phyloP scores from a whole-genome alignment of 2,329 filamentous ascomycete species.

The Neopestalotiopsis clavispora region DNA sequence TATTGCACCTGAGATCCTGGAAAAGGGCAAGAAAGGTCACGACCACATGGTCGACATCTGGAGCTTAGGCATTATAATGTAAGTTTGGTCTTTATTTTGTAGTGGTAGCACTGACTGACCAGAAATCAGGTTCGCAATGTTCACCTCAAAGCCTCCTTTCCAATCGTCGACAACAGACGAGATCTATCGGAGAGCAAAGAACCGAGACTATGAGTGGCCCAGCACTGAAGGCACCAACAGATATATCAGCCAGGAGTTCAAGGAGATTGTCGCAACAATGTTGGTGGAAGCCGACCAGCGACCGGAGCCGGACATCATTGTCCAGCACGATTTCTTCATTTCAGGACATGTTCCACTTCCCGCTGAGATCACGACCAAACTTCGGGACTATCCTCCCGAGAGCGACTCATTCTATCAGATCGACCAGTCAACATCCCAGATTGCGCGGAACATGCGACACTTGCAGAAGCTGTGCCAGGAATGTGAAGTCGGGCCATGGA shows the following conservation, averaged over 20 bases:
- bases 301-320: constrained; percentile 77
- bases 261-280: constrained; percentile 78
- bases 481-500: constrained; percentile 64
- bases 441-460: constrained; percentile 54
- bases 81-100: constrained; percentile 39
- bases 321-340: constrained; percentile 80
- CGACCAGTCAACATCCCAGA: constrained; percentile 49
- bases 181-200: constrained; percentile 74
- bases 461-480: constrained; percentile 61
- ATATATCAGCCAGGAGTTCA: constrained; percentile 75
- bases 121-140: constrained; percentile 82
- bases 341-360: constrained; percentile 73
- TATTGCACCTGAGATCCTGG: constrained; percentile 93
- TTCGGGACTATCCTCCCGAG: constrained; percentile 63
- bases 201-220: constrained; percentile 82
- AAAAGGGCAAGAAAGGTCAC: constrained; percentile 92
- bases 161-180: constrained; percentile 89
- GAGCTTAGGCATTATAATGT: constrained; percentile 97
- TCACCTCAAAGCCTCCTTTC: constrained; percentile 94
- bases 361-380: constrained; percentile 61
- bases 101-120: constrained; percentile 22
- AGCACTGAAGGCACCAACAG: constrained; percentile 67
- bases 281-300: constrained; percentile 76
- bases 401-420: constrained; percentile 61
- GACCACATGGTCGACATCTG: constrained; percentile 98